A percentile compares a stretch with the other conserved stretches of the same genome.
Evolutionary conservation across 768 basidiomycete genomes (phyloP).

Genomic region (Agaricus blazei): DNA sequence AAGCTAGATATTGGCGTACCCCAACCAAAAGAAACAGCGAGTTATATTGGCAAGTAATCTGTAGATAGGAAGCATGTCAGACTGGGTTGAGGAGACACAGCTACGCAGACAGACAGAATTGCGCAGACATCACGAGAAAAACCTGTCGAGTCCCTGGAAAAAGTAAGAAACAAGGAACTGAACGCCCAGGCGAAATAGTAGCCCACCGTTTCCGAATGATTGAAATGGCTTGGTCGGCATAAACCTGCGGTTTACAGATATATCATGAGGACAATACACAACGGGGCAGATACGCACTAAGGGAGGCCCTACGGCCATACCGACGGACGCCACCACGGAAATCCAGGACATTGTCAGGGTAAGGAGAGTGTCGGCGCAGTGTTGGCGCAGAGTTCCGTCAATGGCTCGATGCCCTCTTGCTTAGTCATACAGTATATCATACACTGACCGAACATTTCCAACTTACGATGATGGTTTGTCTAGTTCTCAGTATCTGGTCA

Average conservation of each 20-base stretch:
- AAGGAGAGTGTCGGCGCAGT: conserved; percentile 2
- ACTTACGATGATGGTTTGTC: too few species aligned
- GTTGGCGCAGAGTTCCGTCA: not conserved
- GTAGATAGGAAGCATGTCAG: conserved; percentile 3
- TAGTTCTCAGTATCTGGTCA: too few species aligned
- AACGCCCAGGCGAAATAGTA: conserved; percentile 35
- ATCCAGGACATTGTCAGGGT: conserved; percentile 47
- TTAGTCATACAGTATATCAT: too few species aligned
- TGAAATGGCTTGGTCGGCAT: conserved; percentile 78
- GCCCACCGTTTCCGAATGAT: conserved; percentile 55
- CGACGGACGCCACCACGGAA: conserved; percentile 62
- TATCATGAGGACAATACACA: conserved; percentile 4
- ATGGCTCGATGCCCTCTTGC: not conserved
- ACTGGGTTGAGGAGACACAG: not conserved
- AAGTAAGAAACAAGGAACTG: not conserved
- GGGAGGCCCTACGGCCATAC: conserved; percentile 83
- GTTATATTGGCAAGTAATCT: conserved; percentile 83
- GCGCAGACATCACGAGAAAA: conserved; percentile 87
- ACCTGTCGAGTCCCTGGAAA: conserved; percentile 69
- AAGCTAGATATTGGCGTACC: conserved; percentile 27
- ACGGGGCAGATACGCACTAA: conserved; percentile 32
- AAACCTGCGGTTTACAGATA: conserved; percentile 42
- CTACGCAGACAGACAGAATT: conserved; percentile 51
- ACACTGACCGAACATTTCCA: too few species aligned
- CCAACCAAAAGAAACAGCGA: conserved; percentile 89